These are phyloP conservation scores for Rutidosis leptorrhynchoides DNA, from an alignment of 129 eudicot species.

Conservation along the genomic window DNA sequence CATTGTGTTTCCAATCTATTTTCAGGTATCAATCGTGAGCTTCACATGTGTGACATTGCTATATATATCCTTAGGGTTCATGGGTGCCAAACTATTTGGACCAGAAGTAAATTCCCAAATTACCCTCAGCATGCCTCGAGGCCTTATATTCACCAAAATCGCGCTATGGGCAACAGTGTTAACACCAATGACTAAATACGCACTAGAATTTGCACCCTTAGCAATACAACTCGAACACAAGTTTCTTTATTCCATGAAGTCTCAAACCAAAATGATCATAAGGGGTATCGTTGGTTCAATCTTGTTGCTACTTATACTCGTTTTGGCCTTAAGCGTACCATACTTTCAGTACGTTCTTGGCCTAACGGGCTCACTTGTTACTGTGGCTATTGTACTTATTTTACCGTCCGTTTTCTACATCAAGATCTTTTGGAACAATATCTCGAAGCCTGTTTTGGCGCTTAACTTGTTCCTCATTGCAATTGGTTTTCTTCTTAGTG, in stretches of 20 bases:
- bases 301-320: constrained; percentile 50
- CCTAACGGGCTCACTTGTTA: constrained; percentile 81
- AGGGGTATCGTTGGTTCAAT: constrained; percentile 66
- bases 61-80: constrained; percentile 63
- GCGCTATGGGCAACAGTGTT: constrained; percentile 86
- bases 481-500: constrained; percentile 48
- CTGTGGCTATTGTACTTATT: constrained; percentile 58
- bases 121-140: constrained; percentile 79
- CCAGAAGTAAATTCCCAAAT: constrained; percentile 70
- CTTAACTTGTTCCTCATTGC: constrained; percentile 42
- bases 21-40: constrained; percentile 78
- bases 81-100: constrained; percentile 83
- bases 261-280: constrained; percentile 60
- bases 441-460: constrained; percentile 38
- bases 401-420: constrained; percentile 67
- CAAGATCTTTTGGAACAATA: constrained; percentile 61
- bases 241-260: constrained; percentile 49
- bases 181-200: constrained; percentile 92
- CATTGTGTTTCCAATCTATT: neutral
- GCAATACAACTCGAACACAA: constrained; percentile 70
- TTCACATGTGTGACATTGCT: constrained; percentile 61
- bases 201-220: constrained; percentile 78
- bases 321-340: constrained; percentile 73
- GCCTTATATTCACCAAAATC: constrained; percentile 55
- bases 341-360: constrained; percentile 77